Percentiles rank a stretch among this genome's conserved stretches.
These are phyloP conservation scores for Blakeslea trispora DNA, from an alignment of 371 early-diverging fungal species.

Conservation along the genomic window DNA sequence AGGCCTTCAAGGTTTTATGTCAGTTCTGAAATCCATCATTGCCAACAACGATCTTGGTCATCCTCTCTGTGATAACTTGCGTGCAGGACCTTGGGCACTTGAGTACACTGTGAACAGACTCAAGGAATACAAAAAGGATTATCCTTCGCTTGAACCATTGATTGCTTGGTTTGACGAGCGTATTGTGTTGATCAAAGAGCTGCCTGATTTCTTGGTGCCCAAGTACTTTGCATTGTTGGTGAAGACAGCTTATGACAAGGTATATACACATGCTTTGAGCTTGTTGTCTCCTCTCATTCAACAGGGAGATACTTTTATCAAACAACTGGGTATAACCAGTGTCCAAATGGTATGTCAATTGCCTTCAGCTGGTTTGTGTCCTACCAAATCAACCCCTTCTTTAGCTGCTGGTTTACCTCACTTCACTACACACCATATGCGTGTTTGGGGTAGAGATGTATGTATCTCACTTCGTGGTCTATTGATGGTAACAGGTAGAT, in stretches of 20 bases:
- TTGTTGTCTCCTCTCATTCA: conserved; percentile 66
- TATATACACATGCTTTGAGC: conserved; percentile 60
- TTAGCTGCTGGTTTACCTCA: conserved; percentile 98
- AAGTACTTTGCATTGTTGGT: conserved; percentile 90
- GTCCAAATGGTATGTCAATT: conserved; percentile 83
- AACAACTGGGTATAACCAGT: conserved; percentile 73
- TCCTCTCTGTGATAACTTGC: conserved; percentile 86
- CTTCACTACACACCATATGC: conserved; percentile 90
- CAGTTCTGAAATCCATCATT: conserved; percentile 73
- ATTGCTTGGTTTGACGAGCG: conserved; percentile 78
- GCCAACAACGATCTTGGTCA: conserved; percentile 90
- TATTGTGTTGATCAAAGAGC: conserved; percentile 61
- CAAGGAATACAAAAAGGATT: conserved; percentile 45
- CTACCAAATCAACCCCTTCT: conserved; percentile 57
- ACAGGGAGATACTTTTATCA: conserved; percentile 66
- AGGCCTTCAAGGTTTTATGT: conserved; percentile 92
- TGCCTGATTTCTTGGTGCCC: conserved; percentile 87
- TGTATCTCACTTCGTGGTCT: conserved; percentile 91
- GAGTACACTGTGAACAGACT: conserved; percentile 84
- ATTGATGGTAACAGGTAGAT: conserved; percentile 81
- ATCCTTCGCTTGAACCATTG: conserved; percentile 35
- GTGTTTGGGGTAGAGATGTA: conserved; percentile 98
- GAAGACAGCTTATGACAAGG: conserved; percentile 74
- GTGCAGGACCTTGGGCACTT: conserved; percentile 90
- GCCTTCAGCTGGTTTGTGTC: conserved; percentile 79